Evolutionary conservation across 2,329 filamentous ascomycete genomes (phyloP).

Genomic region (Daldinia eschscholtzii): DNA sequence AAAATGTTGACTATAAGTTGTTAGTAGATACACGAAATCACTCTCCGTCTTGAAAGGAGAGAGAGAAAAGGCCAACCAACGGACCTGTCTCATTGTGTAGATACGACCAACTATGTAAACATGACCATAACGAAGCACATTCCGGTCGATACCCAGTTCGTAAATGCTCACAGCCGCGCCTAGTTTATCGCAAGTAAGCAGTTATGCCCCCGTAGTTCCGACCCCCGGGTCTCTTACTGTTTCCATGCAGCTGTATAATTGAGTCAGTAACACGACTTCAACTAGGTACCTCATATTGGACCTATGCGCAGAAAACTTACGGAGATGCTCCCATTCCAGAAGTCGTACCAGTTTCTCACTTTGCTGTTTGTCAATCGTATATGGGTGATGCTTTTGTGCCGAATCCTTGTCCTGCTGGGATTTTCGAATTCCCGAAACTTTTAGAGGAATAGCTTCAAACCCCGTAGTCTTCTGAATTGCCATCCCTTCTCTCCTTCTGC

Average conservation of each 20-base stretch:
- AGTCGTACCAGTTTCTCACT: not conserved
- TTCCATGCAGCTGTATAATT: constrained; percentile 1
- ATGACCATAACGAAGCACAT: constrained; percentile 39
- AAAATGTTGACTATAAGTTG: constrained; percentile 58
- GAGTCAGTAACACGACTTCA: not conserved
- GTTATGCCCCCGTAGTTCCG: not conserved
- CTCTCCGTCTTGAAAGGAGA: too few species aligned
- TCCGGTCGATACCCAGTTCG: constrained; percentile 42
- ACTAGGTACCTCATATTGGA: not conserved
- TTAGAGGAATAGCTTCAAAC: not conserved
- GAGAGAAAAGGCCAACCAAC: constrained; percentile 34
- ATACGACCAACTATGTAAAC: constrained; percentile 50
- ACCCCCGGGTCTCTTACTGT: not conserved
- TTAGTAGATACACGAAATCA: not conserved
- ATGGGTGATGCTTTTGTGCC: not conserved
- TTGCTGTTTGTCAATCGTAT: not conserved
- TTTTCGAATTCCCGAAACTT: not conserved
- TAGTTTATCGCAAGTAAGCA: constrained; percentile 9
- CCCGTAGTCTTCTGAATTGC: not conserved
- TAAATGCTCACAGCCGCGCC: constrained; percentile 44
- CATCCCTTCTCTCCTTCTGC: not conserved
- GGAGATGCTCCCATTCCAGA: constrained; percentile 3
- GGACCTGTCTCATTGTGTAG: constrained; percentile 56
- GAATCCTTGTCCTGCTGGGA: not conserved
- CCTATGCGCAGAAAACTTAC: not conserved